Conservation (phyloP, 176 grass and related monocot genomes). For the Zizania latifolia region DNA sequence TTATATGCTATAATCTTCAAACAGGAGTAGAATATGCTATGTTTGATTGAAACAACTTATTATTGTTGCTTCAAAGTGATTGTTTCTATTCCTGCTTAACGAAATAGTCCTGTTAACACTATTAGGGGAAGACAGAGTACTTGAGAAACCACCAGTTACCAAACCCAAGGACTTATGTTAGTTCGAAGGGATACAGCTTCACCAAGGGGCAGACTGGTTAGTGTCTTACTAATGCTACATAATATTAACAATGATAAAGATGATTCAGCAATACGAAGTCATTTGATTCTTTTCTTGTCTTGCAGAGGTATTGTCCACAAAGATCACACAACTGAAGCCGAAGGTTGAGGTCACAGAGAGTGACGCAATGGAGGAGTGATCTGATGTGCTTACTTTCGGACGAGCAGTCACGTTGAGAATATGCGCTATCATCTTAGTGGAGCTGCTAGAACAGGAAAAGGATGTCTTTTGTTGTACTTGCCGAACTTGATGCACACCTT, state of each 20-base stretch:
- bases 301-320: conserved; percentile 77
- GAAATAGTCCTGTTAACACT: background rate
- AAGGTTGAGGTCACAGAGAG: conserved; percentile 44
- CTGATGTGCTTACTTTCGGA: background rate
- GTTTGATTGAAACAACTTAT: background rate
- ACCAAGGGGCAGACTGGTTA: conserved; percentile 78
- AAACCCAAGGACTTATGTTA: conserved; percentile 74
- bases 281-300: background rate
- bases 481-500: background rate
- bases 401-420: background rate
- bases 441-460: background rate
- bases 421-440: conserved; percentile 5
- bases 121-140: conserved; percentile 76
- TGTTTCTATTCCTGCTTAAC: background rate
- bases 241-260: background rate
- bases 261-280: background rate
- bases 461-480: conserved; percentile 37
- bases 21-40: background rate
- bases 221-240: background rate
- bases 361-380: conserved; percentile 92
- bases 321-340: conserved; percentile 58
- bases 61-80: background rate
- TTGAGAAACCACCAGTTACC: conserved; percentile 78
- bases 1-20: background rate
- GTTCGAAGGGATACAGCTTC: conserved; percentile 79